Evolutionary conservation across 1,139 yeast genomes (phyloP).

Genomic region (Saccharomyces hybrid): DNA sequence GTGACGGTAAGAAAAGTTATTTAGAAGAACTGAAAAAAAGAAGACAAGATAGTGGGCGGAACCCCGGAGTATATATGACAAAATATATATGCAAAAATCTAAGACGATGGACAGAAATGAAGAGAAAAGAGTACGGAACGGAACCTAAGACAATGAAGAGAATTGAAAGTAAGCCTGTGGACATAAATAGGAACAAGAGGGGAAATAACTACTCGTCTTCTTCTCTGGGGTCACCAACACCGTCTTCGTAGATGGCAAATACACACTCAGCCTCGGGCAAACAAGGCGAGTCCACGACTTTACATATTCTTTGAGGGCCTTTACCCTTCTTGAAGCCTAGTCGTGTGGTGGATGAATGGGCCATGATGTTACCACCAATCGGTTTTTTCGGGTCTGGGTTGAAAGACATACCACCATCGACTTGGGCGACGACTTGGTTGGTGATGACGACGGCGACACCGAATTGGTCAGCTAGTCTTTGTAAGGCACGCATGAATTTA

Average conservation of each 20-base stretch:
- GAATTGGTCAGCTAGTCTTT: slow-evolving; percentile 91
- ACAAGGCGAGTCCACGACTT: slow-evolving; percentile 87
- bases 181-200: not conserved
- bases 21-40: not conserved
- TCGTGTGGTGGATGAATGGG: slow-evolving; percentile 93
- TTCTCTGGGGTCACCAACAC: slow-evolving; percentile 89
- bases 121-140: not conserved
- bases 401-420: slow-evolving; percentile 82
- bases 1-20: not conserved
- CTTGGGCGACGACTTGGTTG: slow-evolving; percentile 97
- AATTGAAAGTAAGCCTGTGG: not conserved
- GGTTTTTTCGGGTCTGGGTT: slow-evolving; percentile 98
- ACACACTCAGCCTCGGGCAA: slow-evolving; percentile 92
- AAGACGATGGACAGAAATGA: not conserved
- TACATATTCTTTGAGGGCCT: slow-evolving; percentile 88
- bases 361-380: slow-evolving; percentile 96
- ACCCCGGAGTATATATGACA: not conserved
- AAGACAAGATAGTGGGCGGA: not conserved
- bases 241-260: slow-evolving; percentile 94
- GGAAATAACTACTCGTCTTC: slow-evolving; percentile 43
- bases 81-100: not conserved
- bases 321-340: slow-evolving; percentile 83
- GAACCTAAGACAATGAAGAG: not conserved
- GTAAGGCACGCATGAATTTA: slow-evolving; percentile 82
- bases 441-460: slow-evolving; percentile 98